Evolutionary conservation across 352 stramenopile genomes (phyloP), one percentile per base, ranked within the genome.

Genomic region (Phytophthora europaea): DNA sequence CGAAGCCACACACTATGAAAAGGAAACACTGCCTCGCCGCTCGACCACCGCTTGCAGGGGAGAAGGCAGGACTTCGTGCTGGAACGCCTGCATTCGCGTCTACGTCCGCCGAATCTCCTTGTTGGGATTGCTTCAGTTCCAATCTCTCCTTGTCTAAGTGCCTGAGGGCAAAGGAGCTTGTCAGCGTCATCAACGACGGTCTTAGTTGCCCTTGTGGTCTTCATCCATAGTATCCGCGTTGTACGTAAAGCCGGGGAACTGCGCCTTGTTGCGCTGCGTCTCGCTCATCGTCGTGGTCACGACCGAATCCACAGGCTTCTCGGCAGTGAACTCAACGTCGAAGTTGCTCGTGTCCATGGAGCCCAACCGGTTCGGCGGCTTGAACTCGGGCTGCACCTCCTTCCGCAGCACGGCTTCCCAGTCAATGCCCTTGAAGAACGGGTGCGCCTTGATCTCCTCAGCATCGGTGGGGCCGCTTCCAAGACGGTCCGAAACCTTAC

Each of bases 311-410:
- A 96, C 91, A 9, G 95, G 91, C 62, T 95, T 95, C 70, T 98
- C 93, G 51, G 75, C 83, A 61, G 95, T 99, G 69, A 98, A 98
- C 66, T 98, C 94, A 51, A 98, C 83, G 73, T 98, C 88, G 69
- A 99, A 98, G 80, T 98, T 98, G 81, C 90, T 95, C 61, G 94
- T 98, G 81, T 99, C 95, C 70, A 97, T 94, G 57, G 88, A 95
- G 43, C 90, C 90, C 69, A 96, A 82, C 53, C 86, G 84, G 80
- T 94, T 94, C 45, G 91, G 93, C 53, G 94, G 91, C 80, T 97
- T 97, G 77, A 98, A 98, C 75, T 98, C 92, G 0, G 95, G 93
- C 59, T 90, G 79, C 51, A 98, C 80, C 73, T 97, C 87, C 75
- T 98, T 97, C 51, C 82, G 81, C 60, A 95, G 81, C 26, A 99